phyloP scores from a whole-genome alignment of 768 basidiomycete species.

The Termitomyces heimii region DNA sequence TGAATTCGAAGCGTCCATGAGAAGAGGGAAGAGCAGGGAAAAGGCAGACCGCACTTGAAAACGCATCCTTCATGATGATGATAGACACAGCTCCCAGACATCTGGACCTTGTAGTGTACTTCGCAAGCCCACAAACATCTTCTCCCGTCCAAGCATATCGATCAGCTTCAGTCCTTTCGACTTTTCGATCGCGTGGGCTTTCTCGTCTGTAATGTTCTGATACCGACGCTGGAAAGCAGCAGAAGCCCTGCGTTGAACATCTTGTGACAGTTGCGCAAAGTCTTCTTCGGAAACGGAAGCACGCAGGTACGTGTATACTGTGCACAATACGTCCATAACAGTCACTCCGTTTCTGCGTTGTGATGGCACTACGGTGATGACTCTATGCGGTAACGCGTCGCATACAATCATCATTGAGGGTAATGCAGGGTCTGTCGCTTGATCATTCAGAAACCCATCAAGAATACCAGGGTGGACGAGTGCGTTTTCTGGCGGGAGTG shows the following conservation, averaged over 20 bases:
- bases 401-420: constrained; percentile 25
- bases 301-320: constrained; percentile 39
- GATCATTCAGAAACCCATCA: constrained; percentile 20
- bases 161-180: constrained; percentile 46
- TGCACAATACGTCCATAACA: constrained; percentile 40
- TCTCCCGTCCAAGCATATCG: constrained; percentile 42
- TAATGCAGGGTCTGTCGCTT: constrained; percentile 29
- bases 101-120: constrained; percentile 23
- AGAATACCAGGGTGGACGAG: constrained; percentile 12
- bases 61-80: constrained; percentile 3
- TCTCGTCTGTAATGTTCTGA: constrained; percentile 22
- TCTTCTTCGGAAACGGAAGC: constrained; percentile 31
- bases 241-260: constrained; percentile 27
- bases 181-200: constrained; percentile 30
- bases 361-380: constrained; percentile 24
- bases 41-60: background rate
- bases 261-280: constrained; percentile 28
- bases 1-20: constrained; percentile 6
- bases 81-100: constrained; percentile 30
- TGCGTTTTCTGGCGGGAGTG: constrained; percentile 7
- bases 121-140: constrained; percentile 35
- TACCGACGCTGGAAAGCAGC: constrained; percentile 38
- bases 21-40: background rate
- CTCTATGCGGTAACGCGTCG: constrained; percentile 23
- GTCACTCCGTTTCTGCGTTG: constrained; percentile 20